These are phyloP conservation scores for Collybiopsis confluens DNA, from an alignment of 768 basidiomycete genomes.

Conservation along the genomic window DNA sequence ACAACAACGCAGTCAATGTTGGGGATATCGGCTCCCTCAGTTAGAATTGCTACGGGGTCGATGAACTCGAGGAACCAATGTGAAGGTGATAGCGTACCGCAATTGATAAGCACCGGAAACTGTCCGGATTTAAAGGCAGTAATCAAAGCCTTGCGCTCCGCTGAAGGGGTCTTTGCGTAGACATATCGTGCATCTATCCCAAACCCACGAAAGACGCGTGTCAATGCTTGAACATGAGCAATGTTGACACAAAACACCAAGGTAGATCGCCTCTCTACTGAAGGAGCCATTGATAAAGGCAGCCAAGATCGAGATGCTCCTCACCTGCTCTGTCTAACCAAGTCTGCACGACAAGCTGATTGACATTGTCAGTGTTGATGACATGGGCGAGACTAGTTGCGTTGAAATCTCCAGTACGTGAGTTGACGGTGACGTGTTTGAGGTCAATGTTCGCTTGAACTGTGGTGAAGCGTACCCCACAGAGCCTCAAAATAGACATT, in stretches of 20 bases:
- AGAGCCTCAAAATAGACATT: conserved; percentile 52
- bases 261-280: conserved; percentile 74
- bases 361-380: conserved; percentile 76
- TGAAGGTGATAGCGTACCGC: conserved; percentile 43
- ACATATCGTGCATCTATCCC: conserved; percentile 87
- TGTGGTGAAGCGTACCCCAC: conserved; percentile 80
- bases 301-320: background rate
- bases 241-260: conserved; percentile 90
- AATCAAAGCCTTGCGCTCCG: conserved; percentile 63
- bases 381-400: conserved; percentile 73
- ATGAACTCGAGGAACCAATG: background rate
- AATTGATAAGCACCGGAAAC: conserved; percentile 88
- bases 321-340: conserved; percentile 85
- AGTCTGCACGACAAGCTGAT: conserved; percentile 70
- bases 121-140: conserved; percentile 62
- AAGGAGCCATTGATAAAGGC: conserved; percentile 6
- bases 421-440: conserved; percentile 59
- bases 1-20: conserved; percentile 90
- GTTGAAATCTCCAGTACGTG: conserved; percentile 76
- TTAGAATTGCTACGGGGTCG: conserved; percentile 63
- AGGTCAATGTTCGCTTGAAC: conserved; percentile 75
- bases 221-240: conserved; percentile 73
- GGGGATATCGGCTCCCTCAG: conserved; percentile 93
- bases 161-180: conserved; percentile 59
- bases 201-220: conserved; percentile 61